phyloP scores from a whole-genome alignment of 2,329 filamentous ascomycete genomes.

The Leptoxyphium fumago region DNA sequence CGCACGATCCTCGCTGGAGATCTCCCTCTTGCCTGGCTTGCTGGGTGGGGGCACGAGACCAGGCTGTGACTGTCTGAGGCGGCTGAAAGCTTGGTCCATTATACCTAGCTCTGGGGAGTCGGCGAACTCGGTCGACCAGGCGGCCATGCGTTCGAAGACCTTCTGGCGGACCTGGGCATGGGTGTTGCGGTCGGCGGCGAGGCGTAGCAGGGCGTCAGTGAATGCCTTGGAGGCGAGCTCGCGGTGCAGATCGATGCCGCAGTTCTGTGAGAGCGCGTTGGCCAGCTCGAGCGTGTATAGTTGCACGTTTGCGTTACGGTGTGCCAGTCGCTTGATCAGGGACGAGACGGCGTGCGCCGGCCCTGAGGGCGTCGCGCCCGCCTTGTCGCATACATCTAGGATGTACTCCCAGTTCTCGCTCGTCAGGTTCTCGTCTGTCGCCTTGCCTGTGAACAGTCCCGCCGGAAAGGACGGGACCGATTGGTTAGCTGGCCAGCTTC shows the following conservation, averaged over 20 bases:
- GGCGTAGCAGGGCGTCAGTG: constrained; percentile 79
- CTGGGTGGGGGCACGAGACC: constrained; percentile 72
- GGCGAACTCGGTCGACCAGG: constrained; percentile 91
- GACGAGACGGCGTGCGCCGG: constrained; percentile 52
- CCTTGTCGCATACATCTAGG: constrained; percentile 31
- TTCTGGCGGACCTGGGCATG: constrained; percentile 94
- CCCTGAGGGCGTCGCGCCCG: constrained; percentile 19
- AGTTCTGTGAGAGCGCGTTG: constrained; percentile 86
- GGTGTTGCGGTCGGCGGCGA: constrained; percentile 86
- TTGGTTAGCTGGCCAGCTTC: background rate
- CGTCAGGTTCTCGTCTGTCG: constrained; percentile 97
- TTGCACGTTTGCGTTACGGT: constrained; percentile 91
- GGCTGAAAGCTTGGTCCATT: constrained; percentile 90
- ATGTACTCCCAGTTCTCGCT: constrained; percentile 62
- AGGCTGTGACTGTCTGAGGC: constrained; percentile 63
- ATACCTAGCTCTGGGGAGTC: constrained; percentile 84
- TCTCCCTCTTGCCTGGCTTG: constrained; percentile 81
- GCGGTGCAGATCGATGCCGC: constrained; percentile 70
- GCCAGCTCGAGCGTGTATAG: constrained; percentile 89
- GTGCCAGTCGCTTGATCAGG: constrained; percentile 80
- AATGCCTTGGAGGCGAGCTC: constrained; percentile 84
- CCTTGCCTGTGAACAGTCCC: constrained; percentile 42
- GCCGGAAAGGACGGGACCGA: background rate
- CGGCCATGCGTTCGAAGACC: constrained; percentile 90
- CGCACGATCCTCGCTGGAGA: constrained; percentile 77